Conservation (phyloP, 371 early-diverging fungal species). For the Rhizopus delemar region DNA sequence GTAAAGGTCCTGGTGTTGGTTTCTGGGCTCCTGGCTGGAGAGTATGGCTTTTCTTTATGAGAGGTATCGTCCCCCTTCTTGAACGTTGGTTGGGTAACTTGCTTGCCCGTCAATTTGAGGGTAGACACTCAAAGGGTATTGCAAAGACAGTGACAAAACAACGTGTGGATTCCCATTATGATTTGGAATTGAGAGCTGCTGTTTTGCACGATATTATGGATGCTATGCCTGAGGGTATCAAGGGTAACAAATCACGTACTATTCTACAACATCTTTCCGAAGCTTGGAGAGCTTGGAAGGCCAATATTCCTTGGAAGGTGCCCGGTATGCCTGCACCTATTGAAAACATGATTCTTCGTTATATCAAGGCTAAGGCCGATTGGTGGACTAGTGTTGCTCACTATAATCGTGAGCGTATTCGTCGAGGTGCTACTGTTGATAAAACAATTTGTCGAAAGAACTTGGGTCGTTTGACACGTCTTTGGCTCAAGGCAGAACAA, state of each 20-base stretch:
- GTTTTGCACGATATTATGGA: conserved; percentile 97
- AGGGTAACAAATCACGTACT: conserved; percentile 92
- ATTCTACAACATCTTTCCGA: conserved; percentile 97
- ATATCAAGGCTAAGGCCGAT: conserved; percentile 98
- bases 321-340: conserved; percentile 97
- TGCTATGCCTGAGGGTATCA: conserved; percentile 98
- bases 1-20: conserved; percentile 96
- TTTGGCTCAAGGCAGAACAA: conserved; percentile 99
- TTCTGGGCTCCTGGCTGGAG: conserved; percentile 99
- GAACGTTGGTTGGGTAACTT: conserved; percentile 98
- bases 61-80: conserved; percentile 96
- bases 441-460: conserved; percentile 98
- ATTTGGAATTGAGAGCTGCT: conserved; percentile 95
- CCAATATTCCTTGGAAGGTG: conserved; percentile 98
- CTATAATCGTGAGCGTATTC: conserved; percentile 98
- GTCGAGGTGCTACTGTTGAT: conserved; percentile 98
- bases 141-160: conserved; percentile 99
- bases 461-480: conserved; percentile 96
- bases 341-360: conserved; percentile 97
- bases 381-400: conserved; percentile 99
- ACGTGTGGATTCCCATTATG: conserved; percentile 97
- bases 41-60: conserved; percentile 99
- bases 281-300: conserved; percentile 99
- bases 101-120: conserved; percentile 98
- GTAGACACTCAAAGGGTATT: conserved; percentile 95